Base-by-base conservation (phyloP, 73 alveolate species). In the Stentor coeruleus region DNA sequence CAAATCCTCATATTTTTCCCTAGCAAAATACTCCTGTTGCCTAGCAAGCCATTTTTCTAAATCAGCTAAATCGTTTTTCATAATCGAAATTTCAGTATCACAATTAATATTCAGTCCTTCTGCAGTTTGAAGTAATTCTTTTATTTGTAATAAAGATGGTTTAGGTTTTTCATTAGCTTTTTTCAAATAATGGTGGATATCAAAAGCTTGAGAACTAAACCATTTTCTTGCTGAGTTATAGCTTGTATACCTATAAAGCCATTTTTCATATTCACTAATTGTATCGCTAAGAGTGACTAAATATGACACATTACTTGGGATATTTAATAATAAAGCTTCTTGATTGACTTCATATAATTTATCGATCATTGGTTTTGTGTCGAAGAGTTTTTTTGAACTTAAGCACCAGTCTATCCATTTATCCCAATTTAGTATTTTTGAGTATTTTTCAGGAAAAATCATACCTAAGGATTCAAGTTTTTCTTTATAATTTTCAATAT, bases 361-460 rank as follows among this genome's bases (percentile, higher is more conserved):
- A 40, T 66, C 79, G 33, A 66, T 66, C 33, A 26, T 11, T 20
- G 79, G 79, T 40, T 66, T 66, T 20, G 79, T 28, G 20, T 66
- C 33, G 15, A 66, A 66, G 33, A 33, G 11, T 66, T 66, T 20
- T 20, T 66, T 40, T 28, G 79, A 28, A 1, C 42, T 26, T 40
- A 66, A 66, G 79, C 79, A 66, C 79, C 79, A 66, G 37, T 66
- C 79, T 26, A 66, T 66, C 41, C 79, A 66, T 2, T 66, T 66
- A 33, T 66, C 79, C 37, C 79, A 66, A 20, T 11, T 20, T 11
- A 66, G 79, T 20, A 66, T 26, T 66, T 66, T 66, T 11, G n/a
- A 20, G 41, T 66, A 66, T 31, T 66, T 66, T 66, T 66, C 79
- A 66, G 79, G 79, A 11, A 66, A 20, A 66, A 66, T 66, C n/a